Base-by-base conservation (phyloP, 352 stramenopile species). In the Globisporangium cystogenes region DNA sequence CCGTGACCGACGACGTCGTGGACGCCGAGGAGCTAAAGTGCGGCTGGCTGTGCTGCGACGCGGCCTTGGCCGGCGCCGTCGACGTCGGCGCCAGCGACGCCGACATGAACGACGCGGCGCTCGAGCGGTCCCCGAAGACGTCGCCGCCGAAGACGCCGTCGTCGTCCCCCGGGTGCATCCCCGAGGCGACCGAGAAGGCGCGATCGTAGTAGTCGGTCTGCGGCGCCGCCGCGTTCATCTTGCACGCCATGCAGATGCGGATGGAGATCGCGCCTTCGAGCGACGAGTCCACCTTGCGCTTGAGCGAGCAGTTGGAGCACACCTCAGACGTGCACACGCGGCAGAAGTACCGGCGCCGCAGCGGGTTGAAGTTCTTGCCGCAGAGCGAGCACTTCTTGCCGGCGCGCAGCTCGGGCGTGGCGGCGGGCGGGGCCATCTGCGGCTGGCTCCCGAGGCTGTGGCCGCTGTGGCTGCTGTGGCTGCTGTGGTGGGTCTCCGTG, bases 361-460 rank as follows among this genome's bases (percentile, higher is more conserved):
- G 60, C 29, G 79, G 76, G 53, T 90, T 92, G 57, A 94, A 94
- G 53, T 68, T 84, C 68, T 92, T 94, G 52, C 72, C 74, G 57
- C 81, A 94, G 3, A 87, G 66, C 0, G 75, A 70, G 58, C 83
- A 92, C 59, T 88, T 86, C 47, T 82, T 87, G 23, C 53, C 47
- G 24, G 23, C 37, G 20, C 53, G 59, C 35, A 36, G 51, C 49
- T 36, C 43, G 21, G 48, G n/a, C n/a, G n/a, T 20, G 10, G 51
- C 26, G 20, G 29, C 50, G 27, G 20, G 42, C 0, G 41, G 21
- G 39, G 65, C 36, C 45, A 48, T 48, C 12, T 36, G 20, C 26
- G 37, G 21, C 27, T 39, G 27, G 15, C 27, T 12, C 4, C 37
- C n/a, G 29, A 39, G 45, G 51, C 48, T 55, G 40, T 27, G 33